Conservation (phyloP, 352 stramenopile species). For the Phytophthora europaea region DNA sequence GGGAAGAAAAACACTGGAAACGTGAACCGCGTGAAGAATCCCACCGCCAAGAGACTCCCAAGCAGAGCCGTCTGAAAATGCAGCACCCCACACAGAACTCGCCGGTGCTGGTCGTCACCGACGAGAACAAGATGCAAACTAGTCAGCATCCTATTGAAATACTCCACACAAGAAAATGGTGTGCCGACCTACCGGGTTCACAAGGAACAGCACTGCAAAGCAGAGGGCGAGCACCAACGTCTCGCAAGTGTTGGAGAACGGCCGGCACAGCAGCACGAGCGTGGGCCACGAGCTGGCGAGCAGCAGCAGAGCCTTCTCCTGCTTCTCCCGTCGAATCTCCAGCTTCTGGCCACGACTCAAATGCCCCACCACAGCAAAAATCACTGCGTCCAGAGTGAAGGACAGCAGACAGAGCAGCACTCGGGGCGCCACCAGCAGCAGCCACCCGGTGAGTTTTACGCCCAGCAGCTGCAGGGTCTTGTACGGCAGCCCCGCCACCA, state of each 20-base stretch:
- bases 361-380: slow-evolving; percentile 55
- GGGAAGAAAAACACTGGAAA: slow-evolving; percentile 88
- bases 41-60: slow-evolving; percentile 72
- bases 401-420: slow-evolving; percentile 71
- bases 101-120: slow-evolving; percentile 42
- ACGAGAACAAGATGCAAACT: background rate
- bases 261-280: slow-evolving; percentile 72
- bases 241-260: slow-evolving; percentile 87
- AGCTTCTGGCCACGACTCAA: slow-evolving; percentile 32
- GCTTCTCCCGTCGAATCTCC: slow-evolving; percentile 31
- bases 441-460: slow-evolving; percentile 45
- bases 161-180: background rate
- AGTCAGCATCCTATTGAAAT: slow-evolving; percentile 4
- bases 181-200: slow-evolving; percentile 46
- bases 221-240: slow-evolving; percentile 70
- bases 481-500: slow-evolving; percentile 65
- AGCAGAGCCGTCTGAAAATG: slow-evolving; percentile 69
- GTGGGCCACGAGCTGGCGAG: slow-evolving; percentile 83
- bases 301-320: slow-evolving; percentile 44
- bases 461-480: slow-evolving; percentile 52
- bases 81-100: slow-evolving; percentile 37
- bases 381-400: slow-evolving; percentile 59
- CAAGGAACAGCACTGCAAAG: slow-evolving; percentile 60
- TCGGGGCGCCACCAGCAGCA: slow-evolving; percentile 66
- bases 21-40: slow-evolving; percentile 86